Evolutionary conservation across 1,139 yeast species (phyloP).

Genomic region (Groenewaldozyma auringiensis): DNA sequence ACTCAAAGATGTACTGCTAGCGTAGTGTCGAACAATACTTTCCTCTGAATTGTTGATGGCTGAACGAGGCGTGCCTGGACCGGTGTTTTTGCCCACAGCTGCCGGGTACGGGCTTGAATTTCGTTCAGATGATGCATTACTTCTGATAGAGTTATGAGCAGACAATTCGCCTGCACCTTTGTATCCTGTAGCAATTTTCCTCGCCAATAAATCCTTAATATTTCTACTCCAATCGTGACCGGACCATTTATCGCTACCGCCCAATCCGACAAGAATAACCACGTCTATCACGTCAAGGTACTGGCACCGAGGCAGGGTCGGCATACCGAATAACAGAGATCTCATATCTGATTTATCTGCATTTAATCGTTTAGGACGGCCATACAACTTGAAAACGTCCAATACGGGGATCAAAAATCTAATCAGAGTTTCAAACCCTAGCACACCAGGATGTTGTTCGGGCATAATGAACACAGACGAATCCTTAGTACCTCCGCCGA

Average conservation of each 20-base stretch:
- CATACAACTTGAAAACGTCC: conserved; percentile 83
- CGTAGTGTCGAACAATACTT: neutral
- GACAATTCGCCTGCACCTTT: conserved; percentile 60
- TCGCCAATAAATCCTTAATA: conserved; percentile 54
- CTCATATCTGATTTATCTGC: conserved; percentile 78
- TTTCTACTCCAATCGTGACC: conserved; percentile 59
- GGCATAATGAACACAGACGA: conserved; percentile 93
- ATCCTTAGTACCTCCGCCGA: conserved; percentile 47
- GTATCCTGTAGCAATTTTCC: conserved; percentile 65
- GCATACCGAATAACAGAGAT: conserved; percentile 82
- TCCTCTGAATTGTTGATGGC: neutral
- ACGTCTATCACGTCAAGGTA: conserved; percentile 61
- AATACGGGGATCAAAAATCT: conserved; percentile 77
- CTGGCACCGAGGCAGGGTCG: conserved; percentile 81
- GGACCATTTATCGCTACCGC: conserved; percentile 50
- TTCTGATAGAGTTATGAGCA: conserved; percentile 1
- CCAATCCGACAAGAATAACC: conserved; percentile 35
- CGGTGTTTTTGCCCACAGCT: neutral
- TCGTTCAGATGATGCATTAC: neutral
- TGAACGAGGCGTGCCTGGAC: neutral
- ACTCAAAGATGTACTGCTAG: neutral
- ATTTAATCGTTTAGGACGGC: conserved; percentile 80
- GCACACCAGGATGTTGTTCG: conserved; percentile 85
- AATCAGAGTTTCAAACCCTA: conserved; percentile 89
- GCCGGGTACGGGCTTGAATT: conserved; percentile 3